Evolutionary conservation across 75 land plant genomes (phyloP).

Genomic region (Chamaecyparis obtusa): DNA sequence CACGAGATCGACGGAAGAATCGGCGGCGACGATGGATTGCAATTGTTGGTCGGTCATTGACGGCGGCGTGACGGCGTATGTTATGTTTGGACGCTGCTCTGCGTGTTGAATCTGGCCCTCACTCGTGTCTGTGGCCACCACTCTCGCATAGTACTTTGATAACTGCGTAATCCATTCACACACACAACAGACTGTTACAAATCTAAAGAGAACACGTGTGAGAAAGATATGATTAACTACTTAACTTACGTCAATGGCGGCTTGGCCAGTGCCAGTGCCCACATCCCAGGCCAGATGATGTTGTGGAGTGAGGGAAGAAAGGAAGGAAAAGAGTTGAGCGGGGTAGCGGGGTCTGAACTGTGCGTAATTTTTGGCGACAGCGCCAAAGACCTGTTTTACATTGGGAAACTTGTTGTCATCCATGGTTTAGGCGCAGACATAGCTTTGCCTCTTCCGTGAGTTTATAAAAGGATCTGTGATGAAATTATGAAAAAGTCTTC

Average conservation of each 20-base stretch:
- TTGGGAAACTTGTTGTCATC: too few relatives aligned
- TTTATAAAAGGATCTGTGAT: too few relatives aligned
- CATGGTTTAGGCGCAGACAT: too few relatives aligned
- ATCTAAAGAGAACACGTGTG: too few relatives aligned
- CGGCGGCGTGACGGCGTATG: conserved; percentile 44
- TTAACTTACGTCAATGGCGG: background rate
- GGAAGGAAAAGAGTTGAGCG: background rate
- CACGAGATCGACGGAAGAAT: conserved; percentile 42
- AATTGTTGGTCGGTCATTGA: conserved; percentile 36
- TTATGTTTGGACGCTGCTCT: too few relatives aligned
- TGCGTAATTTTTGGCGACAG: too few relatives aligned
- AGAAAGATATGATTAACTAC: background rate
- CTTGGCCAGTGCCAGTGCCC: background rate
- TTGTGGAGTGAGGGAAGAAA: background rate
- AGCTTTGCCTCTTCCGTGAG: too few relatives aligned
- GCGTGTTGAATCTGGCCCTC: too few relatives aligned
- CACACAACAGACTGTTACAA: too few relatives aligned
- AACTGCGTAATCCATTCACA: background rate
- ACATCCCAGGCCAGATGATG: background rate
- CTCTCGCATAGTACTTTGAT: background rate
- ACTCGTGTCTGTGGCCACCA: background rate
- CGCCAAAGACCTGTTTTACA: too few relatives aligned
- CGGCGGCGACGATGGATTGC: background rate
- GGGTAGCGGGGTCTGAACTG: background rate
- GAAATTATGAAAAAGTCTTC: too few relatives aligned